Evolutionary conservation across 1,284 basidiomycete species (phyloP), one percentile per base, ranked within the genome.

Genomic region (Ustilago sp.): DNA sequence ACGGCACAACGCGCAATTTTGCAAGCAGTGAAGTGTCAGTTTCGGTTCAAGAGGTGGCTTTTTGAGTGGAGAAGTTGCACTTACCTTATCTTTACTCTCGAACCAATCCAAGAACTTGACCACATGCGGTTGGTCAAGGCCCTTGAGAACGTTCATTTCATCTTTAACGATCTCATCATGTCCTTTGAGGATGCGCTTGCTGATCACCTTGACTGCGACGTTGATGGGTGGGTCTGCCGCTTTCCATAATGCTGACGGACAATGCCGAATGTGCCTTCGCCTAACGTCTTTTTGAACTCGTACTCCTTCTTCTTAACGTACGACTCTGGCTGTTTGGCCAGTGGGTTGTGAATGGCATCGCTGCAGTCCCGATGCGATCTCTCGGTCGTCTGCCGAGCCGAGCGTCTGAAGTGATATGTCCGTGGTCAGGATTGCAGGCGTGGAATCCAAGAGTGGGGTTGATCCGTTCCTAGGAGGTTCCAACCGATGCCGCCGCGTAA

Each of bases 61-160:
- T 12, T 8, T 7, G 17, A 23, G 5, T 28, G 15, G n/a, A 12
- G 36, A 38, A 3, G n/a, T 11, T 15, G n/a, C 13, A 59, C 70
- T 60, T 56, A 68, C 70, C 60, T 77, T 72, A 34, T 72, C 74
- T 45, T 70, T 69, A 59, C 74, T 77, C 68, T 86, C 85, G 76
- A 87, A 87, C 85, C 86, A 86, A 52, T 86, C 84, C 45, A 85
- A 65, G 15, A 85, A 80, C 63, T 85, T 86, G 80, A 96, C 93
- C 92, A 86, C 34, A 55, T 83, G 81, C 1, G 81, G 84, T 50
- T 85, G 83, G 39, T 84, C 76, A 17, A 85, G 77, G 9, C 82
- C 82, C 52, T 82, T 83, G 50, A 85, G 75, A 34, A 83, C 83
- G 60, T 83, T 80, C 78, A 85, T 85, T 60, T 85, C 84, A 31